Evolutionary conservation across 345 rosid species (phyloP), one percentile per base, ranked within the genome.

Genomic region (Hibiscus syriacus): DNA sequence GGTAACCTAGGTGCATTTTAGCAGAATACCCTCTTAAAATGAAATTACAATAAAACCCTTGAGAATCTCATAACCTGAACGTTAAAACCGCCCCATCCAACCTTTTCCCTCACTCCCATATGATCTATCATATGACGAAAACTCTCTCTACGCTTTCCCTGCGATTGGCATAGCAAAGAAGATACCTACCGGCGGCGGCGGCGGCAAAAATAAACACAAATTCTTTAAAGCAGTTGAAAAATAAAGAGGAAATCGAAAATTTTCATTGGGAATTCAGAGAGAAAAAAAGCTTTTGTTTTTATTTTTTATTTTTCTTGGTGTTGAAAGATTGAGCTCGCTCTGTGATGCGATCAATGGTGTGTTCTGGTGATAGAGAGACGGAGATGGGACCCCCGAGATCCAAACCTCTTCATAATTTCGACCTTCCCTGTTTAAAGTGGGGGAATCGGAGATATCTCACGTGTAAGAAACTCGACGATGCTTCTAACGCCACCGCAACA

Each of bases 341-440:
- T 39, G 50, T 23, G 29, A 27, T 29, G 66, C 67, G 70, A 76
- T 72, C 79, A 67, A 79, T 77, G 83, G 82, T 78, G 73, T 75
- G 60, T 38, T 79, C 73, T 16, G 76, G 79, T 13, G 83, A 74
- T 54, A n/a, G 25, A 34, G 61, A 59, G 56, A 74, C 71, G 82
- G 76, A 75, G 70, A 80, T 66, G 85, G 79, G 73, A 25, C 74
- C 71, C 20, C 85, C 79, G 84, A 77, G 88, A 80, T 76, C 88
- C 46, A 85, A 81, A 73, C 77, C 59, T 59, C 85, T 80, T 22
- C 81, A 76, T 76, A 85, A 80, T 76, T 81, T 83, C 82, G 56
- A 77, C 19, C 73, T 87, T 54, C 81, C 87, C 27, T 74, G 74
- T 52, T 80, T 84, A 46, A 76, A 78, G 75, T 87, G 89, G 87